Conservation (phyloP, 768 basidiomycete genomes). For the Pisolithus tinctorius region DNA sequence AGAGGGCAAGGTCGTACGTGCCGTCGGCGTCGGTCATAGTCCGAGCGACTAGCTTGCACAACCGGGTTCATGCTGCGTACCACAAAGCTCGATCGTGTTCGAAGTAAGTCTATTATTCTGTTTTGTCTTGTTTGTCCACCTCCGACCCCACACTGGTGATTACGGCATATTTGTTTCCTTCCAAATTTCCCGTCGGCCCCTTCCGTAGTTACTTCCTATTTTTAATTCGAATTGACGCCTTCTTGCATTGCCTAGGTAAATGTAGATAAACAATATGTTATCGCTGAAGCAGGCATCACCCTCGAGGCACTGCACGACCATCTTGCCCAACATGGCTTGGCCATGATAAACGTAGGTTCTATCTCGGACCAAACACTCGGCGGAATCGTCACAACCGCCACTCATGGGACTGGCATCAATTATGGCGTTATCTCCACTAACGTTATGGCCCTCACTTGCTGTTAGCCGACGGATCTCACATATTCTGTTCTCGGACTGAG, state of each 20-base stretch:
- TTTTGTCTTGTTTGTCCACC: conserved; percentile 8
- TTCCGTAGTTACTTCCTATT: conserved; percentile 2
- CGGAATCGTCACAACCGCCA: conserved; percentile 89
- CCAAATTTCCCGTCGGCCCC: not conserved
- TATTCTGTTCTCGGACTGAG: conserved; percentile 58
- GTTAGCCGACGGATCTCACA: conserved; percentile 66
- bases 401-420: conserved; percentile 83
- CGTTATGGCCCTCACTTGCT: conserved; percentile 73
- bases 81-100: conserved; percentile 58
- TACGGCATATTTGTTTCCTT: not conserved
- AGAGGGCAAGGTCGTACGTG: conserved; percentile 65
- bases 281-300: conserved; percentile 73
- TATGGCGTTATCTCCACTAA: conserved; percentile 80
- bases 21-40: conserved; percentile 87
- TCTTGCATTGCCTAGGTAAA: conserved; percentile 48
- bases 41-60: conserved; percentile 93
- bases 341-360: conserved; percentile 89
- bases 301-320: conserved; percentile 66
- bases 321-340: conserved; percentile 62
- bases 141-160: not conserved
- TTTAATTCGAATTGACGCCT: not conserved
- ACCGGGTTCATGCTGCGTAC: conserved; percentile 80
- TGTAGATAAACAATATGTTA: conserved; percentile 54
- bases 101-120: conserved; percentile 50
- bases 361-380: conserved; percentile 95